Evolutionary conservation across 176 grass and related monocot genomes (phyloP).

Genomic region (Puya raimondii): DNA sequence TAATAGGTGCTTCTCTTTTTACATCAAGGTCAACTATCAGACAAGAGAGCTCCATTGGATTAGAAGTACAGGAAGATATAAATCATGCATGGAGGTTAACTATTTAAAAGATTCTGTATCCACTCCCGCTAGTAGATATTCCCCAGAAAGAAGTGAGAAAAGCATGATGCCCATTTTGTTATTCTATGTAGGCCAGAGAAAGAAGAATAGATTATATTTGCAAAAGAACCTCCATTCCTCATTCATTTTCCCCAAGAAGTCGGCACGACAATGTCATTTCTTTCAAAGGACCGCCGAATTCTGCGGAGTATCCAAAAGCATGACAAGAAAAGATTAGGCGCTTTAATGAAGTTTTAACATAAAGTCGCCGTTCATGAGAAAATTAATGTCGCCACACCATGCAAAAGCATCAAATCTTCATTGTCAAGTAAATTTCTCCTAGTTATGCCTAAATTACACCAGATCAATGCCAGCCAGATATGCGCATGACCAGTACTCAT

Average conservation of each 20-base stretch:
- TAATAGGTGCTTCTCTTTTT: not conserved
- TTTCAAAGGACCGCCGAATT: not conserved
- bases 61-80: not conserved
- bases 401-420: too few species aligned
- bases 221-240: not conserved
- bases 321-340: not conserved
- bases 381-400: too few species aligned
- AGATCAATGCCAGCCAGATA: too few species aligned
- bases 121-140: not conserved
- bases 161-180: not conserved
- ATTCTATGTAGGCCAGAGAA: not conserved
- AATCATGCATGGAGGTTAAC: not conserved
- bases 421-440: too few species aligned
- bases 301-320: slow-evolving; percentile 2
- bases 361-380: too few species aligned
- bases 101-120: not conserved
- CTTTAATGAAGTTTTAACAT: too few species aligned
- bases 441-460: too few species aligned
- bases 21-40: not conserved
- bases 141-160: slow-evolving; percentile 4
- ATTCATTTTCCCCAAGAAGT: slow-evolving; percentile 5
- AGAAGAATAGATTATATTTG: not conserved
- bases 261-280: slow-evolving; percentile 12
- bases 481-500: too few species aligned
- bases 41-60: slow-evolving; percentile 2